Evolutionary conservation across 2,329 filamentous ascomycete genomes (phyloP).

Genomic region (Xylaria sp.): DNA sequence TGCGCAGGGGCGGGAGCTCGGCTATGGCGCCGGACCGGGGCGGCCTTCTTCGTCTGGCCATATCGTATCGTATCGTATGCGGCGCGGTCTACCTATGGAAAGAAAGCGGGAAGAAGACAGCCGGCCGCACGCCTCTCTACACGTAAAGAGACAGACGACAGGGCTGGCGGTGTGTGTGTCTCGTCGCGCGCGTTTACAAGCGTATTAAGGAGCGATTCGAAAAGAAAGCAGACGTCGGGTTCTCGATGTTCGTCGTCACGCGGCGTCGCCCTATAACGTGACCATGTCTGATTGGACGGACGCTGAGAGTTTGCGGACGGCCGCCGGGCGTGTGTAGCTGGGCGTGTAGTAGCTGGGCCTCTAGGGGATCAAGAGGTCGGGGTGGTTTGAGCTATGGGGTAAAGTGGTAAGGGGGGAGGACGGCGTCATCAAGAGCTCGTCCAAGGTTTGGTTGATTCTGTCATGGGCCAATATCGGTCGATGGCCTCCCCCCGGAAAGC

Average conservation of each 20-base stretch:
- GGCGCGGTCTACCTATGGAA: constrained; percentile 1
- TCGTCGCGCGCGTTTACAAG: constrained; percentile 1
- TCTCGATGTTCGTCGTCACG: constrained; percentile 1
- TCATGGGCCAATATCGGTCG: too few relatives aligned
- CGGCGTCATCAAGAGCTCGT: constrained; percentile 3
- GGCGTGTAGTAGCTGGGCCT: too few relatives aligned
- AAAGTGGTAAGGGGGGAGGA: background rate
- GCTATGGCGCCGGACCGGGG: constrained; percentile 62
- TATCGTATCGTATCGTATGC: constrained; percentile 2
- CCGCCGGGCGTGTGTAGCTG: background rate
- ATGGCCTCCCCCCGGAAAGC: background rate
- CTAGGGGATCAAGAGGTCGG: too few relatives aligned
- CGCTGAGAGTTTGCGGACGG: background rate
- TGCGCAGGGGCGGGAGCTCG: constrained; percentile 63
- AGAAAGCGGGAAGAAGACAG: background rate
- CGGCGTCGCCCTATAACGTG: constrained; percentile 22
- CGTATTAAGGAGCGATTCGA: constrained; percentile 24
- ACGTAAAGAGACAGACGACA: background rate
- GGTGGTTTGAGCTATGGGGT: background rate
- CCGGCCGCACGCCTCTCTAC: too few relatives aligned
- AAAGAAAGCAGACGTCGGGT: constrained; percentile 13
- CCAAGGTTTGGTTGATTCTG: too few relatives aligned
- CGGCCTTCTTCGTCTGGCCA: constrained; percentile 60
- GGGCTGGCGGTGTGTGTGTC: background rate
- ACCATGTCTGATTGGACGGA: constrained; percentile 23